These are phyloP conservation scores for Solanum clarkiae DNA, from an alignment of 257 asterid species.

Conservation along the genomic window DNA sequence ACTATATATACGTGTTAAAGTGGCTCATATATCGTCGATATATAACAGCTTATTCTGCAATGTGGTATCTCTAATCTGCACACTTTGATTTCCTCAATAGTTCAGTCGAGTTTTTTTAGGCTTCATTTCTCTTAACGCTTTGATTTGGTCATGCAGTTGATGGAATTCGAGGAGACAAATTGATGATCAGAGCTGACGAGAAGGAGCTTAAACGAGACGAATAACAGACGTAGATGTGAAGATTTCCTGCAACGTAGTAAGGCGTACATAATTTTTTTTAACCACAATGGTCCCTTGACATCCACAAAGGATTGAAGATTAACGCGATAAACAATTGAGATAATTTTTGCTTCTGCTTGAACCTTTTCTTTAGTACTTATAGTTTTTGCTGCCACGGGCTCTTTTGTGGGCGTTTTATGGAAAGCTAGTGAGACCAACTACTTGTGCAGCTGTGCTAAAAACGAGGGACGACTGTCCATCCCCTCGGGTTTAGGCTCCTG, in stretches of 20 bases:
- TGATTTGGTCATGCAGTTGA: slow-evolving; percentile 12
- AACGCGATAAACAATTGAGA: background rate
- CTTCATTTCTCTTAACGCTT: background rate
- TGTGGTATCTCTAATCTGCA: background rate
- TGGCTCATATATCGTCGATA: background rate
- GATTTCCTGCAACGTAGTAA: background rate
- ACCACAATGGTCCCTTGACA: background rate
- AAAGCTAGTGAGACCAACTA: background rate
- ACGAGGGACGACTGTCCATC: too few species aligned
- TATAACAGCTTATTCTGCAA: background rate
- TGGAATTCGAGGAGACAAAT: slow-evolving; percentile 30
- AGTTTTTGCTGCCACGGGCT: background rate
- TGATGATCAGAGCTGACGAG: background rate
- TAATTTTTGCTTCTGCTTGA: background rate
- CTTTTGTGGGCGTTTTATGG: background rate
- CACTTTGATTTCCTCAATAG: background rate
- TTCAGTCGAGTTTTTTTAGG: background rate
- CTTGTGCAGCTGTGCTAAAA: background rate
- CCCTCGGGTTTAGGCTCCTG: background rate
- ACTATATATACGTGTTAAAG: background rate
- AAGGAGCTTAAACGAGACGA: background rate
- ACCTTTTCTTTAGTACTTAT: background rate
- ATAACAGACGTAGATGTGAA: background rate
- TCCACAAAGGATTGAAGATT: background rate
- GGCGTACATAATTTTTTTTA: background rate